Base-by-base conservation (phyloP, 1,139 yeast genomes). In the Candida buenavistaensis region DNA sequence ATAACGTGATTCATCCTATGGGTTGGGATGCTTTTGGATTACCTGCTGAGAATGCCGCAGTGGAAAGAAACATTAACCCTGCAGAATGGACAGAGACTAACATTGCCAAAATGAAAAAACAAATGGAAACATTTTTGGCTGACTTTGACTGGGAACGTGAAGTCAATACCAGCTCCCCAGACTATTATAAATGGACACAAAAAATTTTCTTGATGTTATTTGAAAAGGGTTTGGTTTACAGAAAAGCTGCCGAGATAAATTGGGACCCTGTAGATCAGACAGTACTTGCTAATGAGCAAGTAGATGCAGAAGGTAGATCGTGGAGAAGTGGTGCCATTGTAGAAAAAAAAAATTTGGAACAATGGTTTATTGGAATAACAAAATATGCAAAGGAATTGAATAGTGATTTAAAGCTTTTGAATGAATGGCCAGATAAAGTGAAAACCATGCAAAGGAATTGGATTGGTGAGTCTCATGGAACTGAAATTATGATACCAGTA, bases 21-120 rank as follows among this genome's bases (percentile, higher is more conserved):
- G 98, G 98, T 0, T 92, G 97, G 97, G 98, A 92, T 66, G 96
- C 97, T 0, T 92, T 92, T 68, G 98, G 98, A 0, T 68, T 92
- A 26, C 98, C 98, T 0, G 98, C 98, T 0, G 98, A 92, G 55
- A 92, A 92, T 59, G 98, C 98, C 0, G 98, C 98, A 0, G 80
- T 87, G 20, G 96, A 90, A 54, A 65, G 95, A 44, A 80, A 81
- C 1, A 72, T 86, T 11, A 80, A 79, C 44, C 97, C 98, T 0
- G 76, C 78, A 0, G 71, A 62, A 0, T 92, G 98, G 98, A 92
- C 98, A 0, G 68, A 66, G 29, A 51, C 68, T 7, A 92, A 92
- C 54, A 89, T 92, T 15, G 62, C 58, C 2, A 83, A 80, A 46
- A 92, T 92, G 98, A 87, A 84, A 52, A 68, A 66, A 11, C 97